Evolutionary conservation across 1,284 basidiomycete genomes (phyloP), one percentile per base, ranked within the genome.

Genomic region (Ceratobasidium sp.): DNA sequence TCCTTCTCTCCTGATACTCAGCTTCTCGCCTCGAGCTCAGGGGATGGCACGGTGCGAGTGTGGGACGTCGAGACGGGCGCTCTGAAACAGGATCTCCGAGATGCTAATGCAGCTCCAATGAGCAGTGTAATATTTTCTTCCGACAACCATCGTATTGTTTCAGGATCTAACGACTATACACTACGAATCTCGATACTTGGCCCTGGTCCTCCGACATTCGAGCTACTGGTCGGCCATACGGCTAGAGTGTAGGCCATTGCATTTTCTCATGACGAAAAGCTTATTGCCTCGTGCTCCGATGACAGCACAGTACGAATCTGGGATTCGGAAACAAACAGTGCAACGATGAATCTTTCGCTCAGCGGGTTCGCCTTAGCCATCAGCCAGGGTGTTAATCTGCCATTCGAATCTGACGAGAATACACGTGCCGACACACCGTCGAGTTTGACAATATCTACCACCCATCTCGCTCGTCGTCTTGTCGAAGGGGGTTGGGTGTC

Each of bases 101-200:
- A 14, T 59, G 27, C 11, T 22, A 59, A n/a, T 24, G 36, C 19
- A 48, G 48, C 33, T n/a, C 33, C 17, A 53, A 15, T 24, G 8
- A 8, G n/a, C 51, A 22, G 2, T 81, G 80, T 27, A 82, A 85
- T 57, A 81, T 82, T 51, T 80, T 86, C 82, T 81, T 27, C 80
- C 81, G 83, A 85, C 75, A 84, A 82, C 50, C 78, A 79, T 17
- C 45, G 57, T 60, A 33, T 77, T 24, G 66, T 60, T 4, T 77
- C 76, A 14, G 60, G 50, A 1, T 75, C 74, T 0, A 19, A 50
- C 9, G 74, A 75, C 50, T 7, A 48, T 7, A 63, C 57, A 7
- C 50, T 72, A 31, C 60, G 67, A 29, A 33, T 77, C 14, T 75
- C 60, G 60, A 77, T 27, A 54, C 57, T 24, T 27, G 19, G 2